phyloP scores from a whole-genome alignment of 2,329 filamentous ascomycete genomes.

The Aspergillus melleus region DNA sequence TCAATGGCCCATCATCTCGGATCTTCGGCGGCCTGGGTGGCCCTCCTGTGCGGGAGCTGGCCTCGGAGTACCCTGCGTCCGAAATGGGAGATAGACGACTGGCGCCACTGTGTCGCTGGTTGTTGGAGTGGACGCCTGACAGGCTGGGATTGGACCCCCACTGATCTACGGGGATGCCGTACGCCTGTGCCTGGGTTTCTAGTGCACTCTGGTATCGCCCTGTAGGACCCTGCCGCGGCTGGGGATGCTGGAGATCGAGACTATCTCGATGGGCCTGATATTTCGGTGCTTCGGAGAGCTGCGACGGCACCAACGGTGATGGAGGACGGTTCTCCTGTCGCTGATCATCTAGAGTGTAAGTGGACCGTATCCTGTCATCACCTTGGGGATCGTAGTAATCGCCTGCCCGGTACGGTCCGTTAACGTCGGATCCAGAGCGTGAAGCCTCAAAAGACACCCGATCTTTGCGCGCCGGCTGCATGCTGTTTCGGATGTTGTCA shows the following conservation, averaged over 20 bases:
- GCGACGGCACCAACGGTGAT: slow-evolving; percentile 63
- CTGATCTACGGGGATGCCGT: slow-evolving; percentile 38
- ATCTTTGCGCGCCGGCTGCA: slow-evolving; percentile 55
- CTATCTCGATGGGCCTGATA: slow-evolving; percentile 66
- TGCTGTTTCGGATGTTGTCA: slow-evolving; percentile 70
- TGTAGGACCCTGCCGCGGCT: slow-evolving; percentile 63
- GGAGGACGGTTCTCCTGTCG: slow-evolving; percentile 52
- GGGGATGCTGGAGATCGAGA: slow-evolving; percentile 63
- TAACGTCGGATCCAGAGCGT: slow-evolving; percentile 73
- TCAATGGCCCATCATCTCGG: slow-evolving; percentile 58
- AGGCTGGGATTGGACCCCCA: slow-evolving; percentile 48
- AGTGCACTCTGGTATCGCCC: slow-evolving; percentile 62
- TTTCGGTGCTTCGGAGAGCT: slow-evolving; percentile 58
- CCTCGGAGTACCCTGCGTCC: slow-evolving; percentile 47
- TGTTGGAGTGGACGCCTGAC: slow-evolving; percentile 32
- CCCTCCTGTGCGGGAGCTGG: slow-evolving; percentile 37
- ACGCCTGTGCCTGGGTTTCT: slow-evolving; percentile 61
- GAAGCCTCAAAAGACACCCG: slow-evolving; percentile 66
- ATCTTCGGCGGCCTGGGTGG: slow-evolving; percentile 56
- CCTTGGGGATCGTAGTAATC: slow-evolving; percentile 48
- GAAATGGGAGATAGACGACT: slow-evolving; percentile 49
- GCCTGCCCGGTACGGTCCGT: slow-evolving; percentile 57
- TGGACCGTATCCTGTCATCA: slow-evolving; percentile 48
- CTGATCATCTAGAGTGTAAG: slow-evolving; percentile 41
- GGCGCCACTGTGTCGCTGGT: slow-evolving; percentile 37